Evolutionary conservation across 1,284 basidiomycete species (phyloP).

Genomic region (Singerocomus rubriflavus): DNA sequence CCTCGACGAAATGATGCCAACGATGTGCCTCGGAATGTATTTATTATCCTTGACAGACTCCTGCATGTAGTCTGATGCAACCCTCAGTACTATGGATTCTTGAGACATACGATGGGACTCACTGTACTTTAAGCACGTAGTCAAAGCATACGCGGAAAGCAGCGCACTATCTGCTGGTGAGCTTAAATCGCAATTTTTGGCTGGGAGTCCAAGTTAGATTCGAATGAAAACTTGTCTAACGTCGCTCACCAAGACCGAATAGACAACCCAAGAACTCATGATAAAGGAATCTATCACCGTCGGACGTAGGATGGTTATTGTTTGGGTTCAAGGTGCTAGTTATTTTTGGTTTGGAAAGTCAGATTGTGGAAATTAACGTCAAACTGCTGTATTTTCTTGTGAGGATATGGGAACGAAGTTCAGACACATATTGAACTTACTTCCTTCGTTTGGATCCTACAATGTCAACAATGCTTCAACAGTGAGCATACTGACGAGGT

Average conservation of each 20-base stretch:
- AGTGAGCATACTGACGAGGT: not conserved
- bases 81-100: not conserved
- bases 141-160: constrained; percentile 18
- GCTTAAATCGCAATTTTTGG: too few relatives aligned
- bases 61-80: constrained; percentile 18
- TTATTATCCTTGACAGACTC: constrained; percentile 2
- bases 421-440: not conserved
- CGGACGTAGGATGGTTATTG: not conserved
- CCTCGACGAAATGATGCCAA: constrained; percentile 29
- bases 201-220: not conserved
- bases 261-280: not conserved
- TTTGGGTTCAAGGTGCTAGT: not conserved
- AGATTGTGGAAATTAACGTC: not conserved
- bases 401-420: not conserved
- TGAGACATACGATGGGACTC: not conserved
- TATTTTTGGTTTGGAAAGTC: too few relatives aligned
- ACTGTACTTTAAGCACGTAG: constrained; percentile 17
- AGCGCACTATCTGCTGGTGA: constrained; percentile 1
- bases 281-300: not conserved
- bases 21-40: constrained; percentile 16
- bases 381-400: not conserved
- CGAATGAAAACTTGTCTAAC: constrained; percentile 6
- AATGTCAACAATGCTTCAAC: too few relatives aligned
- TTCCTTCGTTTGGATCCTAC: too few relatives aligned
- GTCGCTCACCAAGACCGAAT: constrained; percentile 8